Base-by-base conservation (phyloP, 2,329 filamentous ascomycete genomes). In the Alternaria postmessia region DNA sequence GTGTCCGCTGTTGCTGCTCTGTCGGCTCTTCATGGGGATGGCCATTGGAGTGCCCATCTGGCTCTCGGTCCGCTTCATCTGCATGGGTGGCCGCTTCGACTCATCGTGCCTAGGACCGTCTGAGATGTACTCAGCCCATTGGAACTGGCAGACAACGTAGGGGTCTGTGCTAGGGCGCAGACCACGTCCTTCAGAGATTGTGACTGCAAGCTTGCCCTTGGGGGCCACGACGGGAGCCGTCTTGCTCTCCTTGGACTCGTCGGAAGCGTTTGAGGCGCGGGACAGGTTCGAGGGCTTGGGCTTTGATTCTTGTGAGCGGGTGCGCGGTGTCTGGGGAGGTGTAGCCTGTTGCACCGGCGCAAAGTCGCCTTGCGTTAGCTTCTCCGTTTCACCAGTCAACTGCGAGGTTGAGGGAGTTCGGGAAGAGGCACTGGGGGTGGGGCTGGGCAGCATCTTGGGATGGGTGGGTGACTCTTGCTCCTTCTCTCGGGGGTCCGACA, bases 101-200 rank as follows among this genome's bases (percentile, higher is more conserved):
- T 84, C 83, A 36, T 86, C 86, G 59, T 88, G 83, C 66, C 89
- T 87, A 12, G 94, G 92, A 3, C 93, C 93, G 57, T 92, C 90
- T 1, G 95, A 98, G 57, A 99, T 97, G 70, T 96, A 90, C 78
- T 99, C 95, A 74, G 94, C 97, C 77, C 93, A 91, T 78, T 99
- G 95, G 74, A 98, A 99, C 26, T 97, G 94, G 60, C 92, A 96
- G 11, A 99, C 93, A 53, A 97, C 92, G 73, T 99, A 99, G 1
- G 95, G 95, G 72, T 97, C 92, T 60, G 89, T 88, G 75, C 93
- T 93, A 59, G 89, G 92, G 62, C 91, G 87, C 53, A 99, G 81
- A 9, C 92, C 92, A 71, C 93, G 87, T 48, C 91, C 95, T 78
- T 97, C 93, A 51, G 89, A 85, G 55, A 99, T 95, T 75, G 92